Percentiles rank a stretch among this genome's conserved stretches.
These are phyloP conservation scores for Goffeauzyma gilvescens DNA, from an alignment of 768 basidiomycete genomes.

Conservation along the genomic window DNA sequence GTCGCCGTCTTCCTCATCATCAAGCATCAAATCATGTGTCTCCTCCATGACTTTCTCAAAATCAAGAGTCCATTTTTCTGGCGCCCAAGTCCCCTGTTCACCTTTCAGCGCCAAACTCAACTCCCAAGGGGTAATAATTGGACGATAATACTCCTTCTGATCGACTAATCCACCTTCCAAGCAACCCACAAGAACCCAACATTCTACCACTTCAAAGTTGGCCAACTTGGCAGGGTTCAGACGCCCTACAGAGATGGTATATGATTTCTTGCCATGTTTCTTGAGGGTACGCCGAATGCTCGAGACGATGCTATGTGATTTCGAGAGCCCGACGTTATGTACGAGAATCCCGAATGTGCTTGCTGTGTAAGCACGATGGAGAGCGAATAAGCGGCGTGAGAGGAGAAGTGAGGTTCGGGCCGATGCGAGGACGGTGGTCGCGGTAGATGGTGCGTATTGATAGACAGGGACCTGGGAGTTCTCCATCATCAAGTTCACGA, in stretches of 20 bases:
- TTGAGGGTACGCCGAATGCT: conserved; percentile 56
- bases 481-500: conserved; percentile 74
- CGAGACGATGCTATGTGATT: conserved; percentile 66
- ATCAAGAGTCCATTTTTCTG: conserved; percentile 49
- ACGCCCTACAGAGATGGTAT: conserved; percentile 88
- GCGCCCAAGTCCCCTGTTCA: conserved; percentile 44
- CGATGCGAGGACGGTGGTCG: conserved; percentile 42
- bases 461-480: conserved; percentile 50
- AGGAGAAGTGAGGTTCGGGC: conserved; percentile 56
- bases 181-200: conserved; percentile 86
- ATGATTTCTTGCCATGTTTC: conserved; percentile 62
- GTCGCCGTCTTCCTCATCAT: conserved; percentile 10
- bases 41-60: conserved; percentile 38
- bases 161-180: conserved; percentile 63
- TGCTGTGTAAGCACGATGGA: conserved; percentile 74
- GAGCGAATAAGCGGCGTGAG: conserved; percentile 68
- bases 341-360: conserved; percentile 91
- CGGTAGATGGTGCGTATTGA: conserved; percentile 49
- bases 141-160: conserved; percentile 63
- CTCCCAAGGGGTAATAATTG: conserved; percentile 88
- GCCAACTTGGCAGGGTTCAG: conserved; percentile 84
- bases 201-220: conserved; percentile 91
- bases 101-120: conserved; percentile 58
- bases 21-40: not conserved
- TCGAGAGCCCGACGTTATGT: conserved; percentile 77